Evolutionary conservation across 2,329 filamentous ascomycete genomes (phyloP), one percentile per base, ranked within the genome.

Genomic region (Microcyclosporella mali): DNA sequence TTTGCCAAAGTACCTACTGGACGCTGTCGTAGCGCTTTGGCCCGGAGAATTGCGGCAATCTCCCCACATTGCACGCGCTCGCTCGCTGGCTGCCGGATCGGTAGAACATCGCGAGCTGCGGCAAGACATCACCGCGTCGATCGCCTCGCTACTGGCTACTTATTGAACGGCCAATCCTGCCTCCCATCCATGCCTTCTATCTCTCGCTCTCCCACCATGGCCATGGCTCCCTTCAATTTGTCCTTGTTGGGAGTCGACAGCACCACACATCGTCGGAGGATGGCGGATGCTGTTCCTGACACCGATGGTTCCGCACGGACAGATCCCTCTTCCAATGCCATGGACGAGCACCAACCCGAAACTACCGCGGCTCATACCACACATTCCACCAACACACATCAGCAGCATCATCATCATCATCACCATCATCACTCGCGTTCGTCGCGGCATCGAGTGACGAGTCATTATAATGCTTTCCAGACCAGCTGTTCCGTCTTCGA

Each of bases 401-500:
- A 8, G 16, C 31, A 33, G 17, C 31, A 33, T n/a, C n/a, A 33
- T 18, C 15, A 16, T 4, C 33, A 34, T 34, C 33, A 34, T 15
- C 15, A 16, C 10, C 33, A 34, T 18, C 16, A 14, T 16, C 28
- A 28, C 25, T 28, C 47, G 29, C 41, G 49, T 27, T 27, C 41
- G 10, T 33, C 49, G 15, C 45, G 53, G 28, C 29, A 42, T 9
- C 51, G 56, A 48, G 48, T 53, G 18, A 61, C 56, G 25, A 64
- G 62, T 39, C 55, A 66, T 43, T 59, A 60, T 56, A 61, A 61
- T 41, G 34, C 49, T 17, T 66, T 64, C 47, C 61, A 63, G 38
- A 62, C 61, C 2, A 43, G 49, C 11, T 63, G 60, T 48, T 41
- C 53, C 14, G 51, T 55, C 3, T 44, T 46, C 25, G 52, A 48